Conservation (phyloP, 768 basidiomycete genomes). For the Kondoa malvinella region DNA sequence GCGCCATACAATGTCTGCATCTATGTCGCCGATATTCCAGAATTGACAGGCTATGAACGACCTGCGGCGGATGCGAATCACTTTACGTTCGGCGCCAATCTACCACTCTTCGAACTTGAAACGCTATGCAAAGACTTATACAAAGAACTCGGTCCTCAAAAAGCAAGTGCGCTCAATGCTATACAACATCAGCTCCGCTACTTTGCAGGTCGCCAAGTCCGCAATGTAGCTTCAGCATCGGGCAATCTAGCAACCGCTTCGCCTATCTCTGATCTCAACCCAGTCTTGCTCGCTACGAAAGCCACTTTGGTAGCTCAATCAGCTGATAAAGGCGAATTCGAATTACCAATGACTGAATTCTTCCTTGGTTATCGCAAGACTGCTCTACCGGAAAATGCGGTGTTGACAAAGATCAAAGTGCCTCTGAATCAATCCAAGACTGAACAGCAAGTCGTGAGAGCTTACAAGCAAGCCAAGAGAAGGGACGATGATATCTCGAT, state of each 20-base stretch:
- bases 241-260: slow-evolving; percentile 27
- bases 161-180: slow-evolving; percentile 16
- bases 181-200: slow-evolving; percentile 23
- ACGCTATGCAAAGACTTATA: slow-evolving; percentile 9
- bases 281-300: slow-evolving; percentile 25
- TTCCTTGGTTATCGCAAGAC: slow-evolving; percentile 27
- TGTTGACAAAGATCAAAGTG: slow-evolving; percentile 22
- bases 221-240: slow-evolving; percentile 24
- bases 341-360: slow-evolving; percentile 19
- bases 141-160: not conserved
- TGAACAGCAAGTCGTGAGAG: slow-evolving; percentile 19
- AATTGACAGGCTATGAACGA: slow-evolving; percentile 10
- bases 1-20: slow-evolving; percentile 22
- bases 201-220: slow-evolving; percentile 25
- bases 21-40: slow-evolving; percentile 22
- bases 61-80: slow-evolving; percentile 10
- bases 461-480: slow-evolving; percentile 28
- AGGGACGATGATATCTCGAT: slow-evolving; percentile 28
- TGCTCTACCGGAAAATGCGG: slow-evolving; percentile 18
- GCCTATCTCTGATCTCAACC: slow-evolving; percentile 25
- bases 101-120: slow-evolving; percentile 19
- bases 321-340: not conserved
- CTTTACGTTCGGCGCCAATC: slow-evolving; percentile 20
- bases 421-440: slow-evolving; percentile 12
- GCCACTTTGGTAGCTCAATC: slow-evolving; percentile 13